A percentile compares a stretch with the other conserved stretches of the same genome.
Evolutionary conservation across 148 eudicot species (phyloP).

Genomic region (Rhododendron ovatum): DNA sequence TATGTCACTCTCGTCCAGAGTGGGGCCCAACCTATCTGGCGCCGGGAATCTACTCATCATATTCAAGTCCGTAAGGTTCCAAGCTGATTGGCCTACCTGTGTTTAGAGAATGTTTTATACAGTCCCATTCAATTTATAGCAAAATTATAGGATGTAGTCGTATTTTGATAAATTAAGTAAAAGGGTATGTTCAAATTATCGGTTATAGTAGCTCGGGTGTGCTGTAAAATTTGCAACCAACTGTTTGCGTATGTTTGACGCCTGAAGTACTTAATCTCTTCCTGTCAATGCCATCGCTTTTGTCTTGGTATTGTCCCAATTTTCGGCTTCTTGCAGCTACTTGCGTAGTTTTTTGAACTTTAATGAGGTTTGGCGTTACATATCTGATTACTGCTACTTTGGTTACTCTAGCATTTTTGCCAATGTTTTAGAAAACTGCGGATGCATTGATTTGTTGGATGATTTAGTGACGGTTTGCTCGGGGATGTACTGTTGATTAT

Average conservation of each 20-base stretch:
- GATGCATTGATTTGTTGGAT: background rate
- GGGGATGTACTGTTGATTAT: background rate
- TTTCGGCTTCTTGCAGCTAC: background rate
- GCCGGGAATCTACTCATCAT: constrained; percentile 84
- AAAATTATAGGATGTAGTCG: background rate
- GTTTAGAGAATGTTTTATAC: background rate
- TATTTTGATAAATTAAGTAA: background rate
- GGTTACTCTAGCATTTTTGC: background rate
- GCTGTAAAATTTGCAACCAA: background rate
- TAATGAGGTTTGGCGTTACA: background rate
- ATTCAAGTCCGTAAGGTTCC: constrained; percentile 87
- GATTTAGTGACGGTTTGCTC: background rate
- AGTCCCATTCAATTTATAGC: background rate
- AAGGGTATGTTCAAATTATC: background rate
- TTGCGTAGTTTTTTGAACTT: background rate
- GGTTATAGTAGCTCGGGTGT: background rate
- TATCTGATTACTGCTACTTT: background rate
- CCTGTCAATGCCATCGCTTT: background rate
- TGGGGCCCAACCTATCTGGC: constrained; percentile 98
- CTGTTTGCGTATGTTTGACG: background rate
- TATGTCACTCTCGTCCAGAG: constrained; percentile 93
- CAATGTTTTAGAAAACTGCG: background rate
- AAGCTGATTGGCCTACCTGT: constrained; percentile 24
- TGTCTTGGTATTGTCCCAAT: background rate
- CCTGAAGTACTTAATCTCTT: background rate